Evolutionary conservation across 2,329 filamentous ascomycete genomes (phyloP).

Genomic region (Clarireedia paspali): DNA sequence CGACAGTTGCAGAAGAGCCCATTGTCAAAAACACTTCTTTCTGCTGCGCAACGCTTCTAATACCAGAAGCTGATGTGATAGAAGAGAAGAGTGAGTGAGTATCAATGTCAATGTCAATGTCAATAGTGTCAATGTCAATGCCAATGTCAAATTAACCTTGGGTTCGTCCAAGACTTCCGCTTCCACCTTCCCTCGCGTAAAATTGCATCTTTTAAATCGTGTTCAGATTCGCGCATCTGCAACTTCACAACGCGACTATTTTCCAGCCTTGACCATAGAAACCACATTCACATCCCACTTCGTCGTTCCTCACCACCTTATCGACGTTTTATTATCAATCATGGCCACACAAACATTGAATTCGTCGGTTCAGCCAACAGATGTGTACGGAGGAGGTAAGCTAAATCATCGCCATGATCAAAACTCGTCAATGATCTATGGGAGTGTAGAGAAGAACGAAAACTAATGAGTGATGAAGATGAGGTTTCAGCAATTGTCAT

Average conservation of each 20-base stretch:
- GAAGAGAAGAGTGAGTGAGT: too few relatives aligned
- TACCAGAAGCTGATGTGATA: too few relatives aligned
- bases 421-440: not conserved
- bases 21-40: too few relatives aligned
- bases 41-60: too few relatives aligned
- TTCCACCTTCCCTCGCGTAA: slow-evolving; percentile 8
- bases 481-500: slow-evolving; percentile 96
- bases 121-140: not conserved
- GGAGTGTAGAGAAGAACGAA: not conserved
- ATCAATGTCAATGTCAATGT: not conserved
- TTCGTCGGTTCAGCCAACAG: slow-evolving; percentile 50
- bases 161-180: not conserved
- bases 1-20: too few relatives aligned
- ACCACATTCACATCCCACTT: not conserved
- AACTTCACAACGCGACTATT: slow-evolving; percentile 8
- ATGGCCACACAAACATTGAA: slow-evolving; percentile 53
- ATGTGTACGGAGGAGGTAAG: slow-evolving; percentile 56
- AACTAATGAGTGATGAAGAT: slow-evolving; percentile 47
- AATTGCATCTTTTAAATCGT: not conserved
- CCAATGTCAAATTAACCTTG: not conserved
- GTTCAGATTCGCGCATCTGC: slow-evolving; percentile 4
- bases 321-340: not conserved
- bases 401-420: slow-evolving; percentile 6
- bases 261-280: not conserved
- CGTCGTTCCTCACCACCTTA: not conserved